Conservation (phyloP, 2,329 filamentous ascomycete genomes). For the Didymella arachidicola region DNA sequence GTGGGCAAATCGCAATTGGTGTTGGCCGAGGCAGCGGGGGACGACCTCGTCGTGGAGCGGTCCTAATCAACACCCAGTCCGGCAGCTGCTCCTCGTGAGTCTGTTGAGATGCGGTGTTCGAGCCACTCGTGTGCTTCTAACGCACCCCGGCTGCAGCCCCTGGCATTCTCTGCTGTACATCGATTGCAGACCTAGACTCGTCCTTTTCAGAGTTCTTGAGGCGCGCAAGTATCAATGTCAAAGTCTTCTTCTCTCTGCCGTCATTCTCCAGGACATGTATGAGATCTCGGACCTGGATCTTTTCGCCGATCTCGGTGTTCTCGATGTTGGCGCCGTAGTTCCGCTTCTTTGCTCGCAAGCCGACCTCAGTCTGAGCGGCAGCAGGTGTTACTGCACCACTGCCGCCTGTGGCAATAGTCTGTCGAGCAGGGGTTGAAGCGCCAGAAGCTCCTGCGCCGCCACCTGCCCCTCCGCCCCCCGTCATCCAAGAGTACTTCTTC, state of each 20-base stretch:
- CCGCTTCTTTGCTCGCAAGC: slow-evolving; percentile 65
- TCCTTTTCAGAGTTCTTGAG: slow-evolving; percentile 45
- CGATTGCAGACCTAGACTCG: slow-evolving; percentile 21
- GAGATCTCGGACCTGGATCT: slow-evolving; percentile 86
- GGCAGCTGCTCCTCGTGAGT: not conserved
- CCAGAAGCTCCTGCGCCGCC: slow-evolving; percentile 45
- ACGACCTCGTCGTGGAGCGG: too few relatives aligned
- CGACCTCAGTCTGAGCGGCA: slow-evolving; percentile 35
- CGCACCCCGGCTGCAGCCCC: slow-evolving; percentile 17
- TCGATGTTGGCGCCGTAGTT: slow-evolving; percentile 80
- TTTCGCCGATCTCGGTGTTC: slow-evolving; percentile 75
- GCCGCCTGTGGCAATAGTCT: slow-evolving; percentile 32
- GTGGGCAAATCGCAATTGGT: too few relatives aligned
- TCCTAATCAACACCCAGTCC: not conserved
- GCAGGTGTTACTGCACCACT: slow-evolving; percentile 41
- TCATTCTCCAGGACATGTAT: slow-evolving; percentile 81
- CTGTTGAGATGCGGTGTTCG: not conserved
- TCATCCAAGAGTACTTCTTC: slow-evolving; percentile 82
- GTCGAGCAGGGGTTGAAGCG: slow-evolving; percentile 43
- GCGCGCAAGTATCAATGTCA: slow-evolving; percentile 41
- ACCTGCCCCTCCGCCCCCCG: slow-evolving; percentile 52
- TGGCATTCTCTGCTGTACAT: slow-evolving; percentile 19
- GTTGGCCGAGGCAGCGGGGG: not conserved
- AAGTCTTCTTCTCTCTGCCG: slow-evolving; percentile 69
- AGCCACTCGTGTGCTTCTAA: slow-evolving; percentile 1